phyloP scores from a whole-genome alignment of 2,329 filamentous ascomycete genomes.

The Fusarium floridanum region DNA sequence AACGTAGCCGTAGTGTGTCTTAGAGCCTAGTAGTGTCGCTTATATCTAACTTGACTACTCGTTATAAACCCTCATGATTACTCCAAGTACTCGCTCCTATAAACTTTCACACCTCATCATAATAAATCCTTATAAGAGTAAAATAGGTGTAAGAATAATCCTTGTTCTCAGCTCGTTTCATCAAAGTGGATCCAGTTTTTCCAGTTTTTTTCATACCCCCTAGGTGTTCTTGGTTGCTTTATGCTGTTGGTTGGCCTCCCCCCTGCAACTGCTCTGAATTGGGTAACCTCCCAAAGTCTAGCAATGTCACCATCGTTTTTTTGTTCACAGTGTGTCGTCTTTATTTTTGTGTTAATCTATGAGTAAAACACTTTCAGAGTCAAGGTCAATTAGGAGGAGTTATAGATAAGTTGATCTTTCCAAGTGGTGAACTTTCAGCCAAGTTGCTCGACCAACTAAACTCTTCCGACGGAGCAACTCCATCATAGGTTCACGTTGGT shows the following conservation, averaged over 20 bases:
- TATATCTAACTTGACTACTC: neutral
- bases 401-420: neutral
- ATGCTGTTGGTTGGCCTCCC: conserved; percentile 19
- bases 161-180: neutral
- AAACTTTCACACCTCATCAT: neutral
- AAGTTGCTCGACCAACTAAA: too few relatives aligned
- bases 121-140: neutral
- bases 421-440: neutral
- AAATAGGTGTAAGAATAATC: neutral
- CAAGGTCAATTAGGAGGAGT: neutral
- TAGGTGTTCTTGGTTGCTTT: neutral
- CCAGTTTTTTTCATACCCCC: neutral
- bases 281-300: neutral
- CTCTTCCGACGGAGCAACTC: neutral
- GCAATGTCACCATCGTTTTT: neutral
- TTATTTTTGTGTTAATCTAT: fast-evolving
- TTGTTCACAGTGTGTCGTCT: neutral
- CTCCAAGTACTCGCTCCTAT: neutral
- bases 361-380: neutral
- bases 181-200: neutral
- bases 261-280: neutral
- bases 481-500: neutral
- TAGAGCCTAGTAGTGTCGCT: neutral
- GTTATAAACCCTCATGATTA: neutral
- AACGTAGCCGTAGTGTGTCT: neutral